Evolutionary conservation across 345 rosid species (phyloP).

Genomic region (Syzygium oleosum): DNA sequence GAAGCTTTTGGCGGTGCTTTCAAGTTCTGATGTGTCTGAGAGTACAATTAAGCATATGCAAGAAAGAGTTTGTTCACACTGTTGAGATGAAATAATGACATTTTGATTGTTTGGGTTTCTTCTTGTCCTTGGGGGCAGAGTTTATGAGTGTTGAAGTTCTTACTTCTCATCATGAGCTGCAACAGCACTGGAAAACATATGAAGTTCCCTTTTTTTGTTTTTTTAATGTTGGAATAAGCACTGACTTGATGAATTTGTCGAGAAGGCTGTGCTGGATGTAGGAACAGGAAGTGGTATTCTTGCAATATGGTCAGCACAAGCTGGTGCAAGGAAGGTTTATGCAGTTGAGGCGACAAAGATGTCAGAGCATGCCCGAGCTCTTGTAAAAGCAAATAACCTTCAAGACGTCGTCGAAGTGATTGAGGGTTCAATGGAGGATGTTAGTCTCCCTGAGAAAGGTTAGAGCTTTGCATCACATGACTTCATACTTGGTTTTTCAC

Average conservation of each 20-base stretch:
- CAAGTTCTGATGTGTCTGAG: not conserved
- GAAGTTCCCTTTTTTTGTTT: not conserved
- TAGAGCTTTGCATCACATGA: not conserved
- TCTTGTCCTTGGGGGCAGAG: not conserved
- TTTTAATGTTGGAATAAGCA: not conserved
- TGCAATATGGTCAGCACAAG: conserved; percentile 99
- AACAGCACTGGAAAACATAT: not conserved
- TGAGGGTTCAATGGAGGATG: conserved; percentile 81
- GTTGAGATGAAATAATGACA: not conserved
- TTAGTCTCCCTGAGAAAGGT: conserved; percentile 91
- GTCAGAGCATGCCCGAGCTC: conserved; percentile 87
- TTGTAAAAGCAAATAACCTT: conserved; percentile 72
- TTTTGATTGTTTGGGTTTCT: not conserved
- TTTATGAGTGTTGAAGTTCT: not conserved
- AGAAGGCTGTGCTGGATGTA: conserved; percentile 87
- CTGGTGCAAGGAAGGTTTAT: conserved; percentile 96
- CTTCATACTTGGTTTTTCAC: not conserved
- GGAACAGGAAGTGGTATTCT: conserved; percentile 99
- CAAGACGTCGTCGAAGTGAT: conserved; percentile 71
- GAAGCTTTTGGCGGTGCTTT: not conserved
- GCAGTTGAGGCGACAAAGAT: conserved; percentile 96
- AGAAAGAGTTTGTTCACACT: not conserved
- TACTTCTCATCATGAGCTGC: not conserved
- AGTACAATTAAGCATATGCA: not conserved
- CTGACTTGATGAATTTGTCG: conserved; percentile 10